A percentile compares a stretch with the other conserved stretches of the same genome.
phyloP scores from a whole-genome alignment of 1,284 basidiomycete species.

The Xerocomus cyaneibrunnescens region DNA sequence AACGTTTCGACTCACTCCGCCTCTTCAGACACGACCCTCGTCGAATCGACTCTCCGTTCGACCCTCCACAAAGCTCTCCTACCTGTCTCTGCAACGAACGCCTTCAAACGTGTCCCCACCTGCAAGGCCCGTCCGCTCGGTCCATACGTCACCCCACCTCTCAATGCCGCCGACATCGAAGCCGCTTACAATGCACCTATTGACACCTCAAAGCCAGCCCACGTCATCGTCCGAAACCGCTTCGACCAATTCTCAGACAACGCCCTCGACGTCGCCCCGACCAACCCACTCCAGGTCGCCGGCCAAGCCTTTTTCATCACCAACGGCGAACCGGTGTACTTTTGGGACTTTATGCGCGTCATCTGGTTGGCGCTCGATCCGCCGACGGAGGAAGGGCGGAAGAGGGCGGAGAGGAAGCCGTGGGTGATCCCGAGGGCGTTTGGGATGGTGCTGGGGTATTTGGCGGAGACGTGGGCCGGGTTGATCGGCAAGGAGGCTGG shows the following conservation, averaged over 20 bases:
- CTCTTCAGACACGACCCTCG: slow-evolving; percentile 21
- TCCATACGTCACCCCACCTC: slow-evolving; percentile 64
- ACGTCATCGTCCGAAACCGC: slow-evolving; percentile 71
- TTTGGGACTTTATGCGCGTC: slow-evolving; percentile 92
- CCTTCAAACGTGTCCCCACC: slow-evolving; percentile 67
- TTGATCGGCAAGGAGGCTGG: slow-evolving; percentile 80
- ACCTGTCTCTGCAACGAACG: slow-evolving; percentile 63
- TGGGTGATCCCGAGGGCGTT: slow-evolving; percentile 64
- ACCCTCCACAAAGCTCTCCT: slow-evolving; percentile 59
- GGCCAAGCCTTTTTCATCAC: slow-evolving; percentile 98
- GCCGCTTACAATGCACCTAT: slow-evolving; percentile 58
- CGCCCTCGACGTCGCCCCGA: slow-evolving; percentile 50
- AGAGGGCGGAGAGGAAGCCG: slow-evolving; percentile 37
- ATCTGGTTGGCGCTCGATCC: slow-evolving; percentile 85
- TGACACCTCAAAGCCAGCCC: slow-evolving; percentile 42
- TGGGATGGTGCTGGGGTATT: slow-evolving; percentile 69
- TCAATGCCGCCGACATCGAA: slow-evolving; percentile 58
- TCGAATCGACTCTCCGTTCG: slow-evolving; percentile 17
- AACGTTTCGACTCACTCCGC: slow-evolving; percentile 2
- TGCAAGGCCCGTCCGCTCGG: slow-evolving; percentile 78
- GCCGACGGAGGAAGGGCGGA: slow-evolving; percentile 40
- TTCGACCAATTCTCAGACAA: slow-evolving; percentile 69
- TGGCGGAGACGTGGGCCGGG: slow-evolving; percentile 77
- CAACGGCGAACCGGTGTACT: slow-evolving; percentile 94
- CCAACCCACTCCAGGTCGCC: slow-evolving; percentile 71